Conservation (phyloP, 2,329 filamentous ascomycete genomes). For the Monilinia fructicola region DNA sequence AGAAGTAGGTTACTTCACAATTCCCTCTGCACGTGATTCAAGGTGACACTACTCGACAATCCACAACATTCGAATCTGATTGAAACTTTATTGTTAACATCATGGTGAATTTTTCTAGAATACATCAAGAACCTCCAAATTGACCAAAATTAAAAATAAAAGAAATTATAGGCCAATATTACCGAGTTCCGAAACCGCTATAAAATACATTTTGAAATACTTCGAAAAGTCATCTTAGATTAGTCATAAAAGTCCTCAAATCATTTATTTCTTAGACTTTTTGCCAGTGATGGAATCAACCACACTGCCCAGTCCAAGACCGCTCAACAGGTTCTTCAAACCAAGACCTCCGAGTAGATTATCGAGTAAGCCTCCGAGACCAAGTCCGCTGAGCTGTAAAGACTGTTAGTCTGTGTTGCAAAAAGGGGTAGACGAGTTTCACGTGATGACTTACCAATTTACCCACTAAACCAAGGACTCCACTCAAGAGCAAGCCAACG, state of each 20-base stretch:
- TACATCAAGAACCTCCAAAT: constrained; percentile 15
- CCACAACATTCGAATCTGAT: not conserved
- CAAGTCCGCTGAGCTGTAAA: constrained; percentile 59
- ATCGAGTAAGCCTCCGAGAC: constrained; percentile 78
- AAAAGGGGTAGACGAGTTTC: not conserved
- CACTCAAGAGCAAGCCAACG: constrained; percentile 77
- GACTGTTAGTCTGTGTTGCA: constrained; percentile 7
- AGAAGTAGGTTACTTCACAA: not conserved
- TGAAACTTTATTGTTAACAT: not conserved
- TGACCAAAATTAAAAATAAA: not conserved
- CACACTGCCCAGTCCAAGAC: constrained; percentile 62
- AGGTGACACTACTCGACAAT: no score
- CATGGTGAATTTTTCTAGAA: constrained; percentile 11
- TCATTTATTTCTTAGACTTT: constrained; percentile 40
- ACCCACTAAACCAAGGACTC: constrained; percentile 82
- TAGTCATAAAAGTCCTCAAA: constrained; percentile 8
- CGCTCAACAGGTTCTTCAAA: constrained; percentile 70
- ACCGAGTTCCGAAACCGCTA: constrained; percentile 11
- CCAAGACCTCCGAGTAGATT: constrained; percentile 75
- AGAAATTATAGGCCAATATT: constrained; percentile 3
- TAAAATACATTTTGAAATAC: constrained; percentile 20
- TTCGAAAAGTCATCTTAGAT: not conserved
- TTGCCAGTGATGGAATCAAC: constrained; percentile 48
- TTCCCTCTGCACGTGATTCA: no score
- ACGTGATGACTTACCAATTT: constrained; percentile 53